Evolutionary conservation across 192 early-diverging fungal genomes (phyloP).

Genomic region (Coemansia sp.): DNA sequence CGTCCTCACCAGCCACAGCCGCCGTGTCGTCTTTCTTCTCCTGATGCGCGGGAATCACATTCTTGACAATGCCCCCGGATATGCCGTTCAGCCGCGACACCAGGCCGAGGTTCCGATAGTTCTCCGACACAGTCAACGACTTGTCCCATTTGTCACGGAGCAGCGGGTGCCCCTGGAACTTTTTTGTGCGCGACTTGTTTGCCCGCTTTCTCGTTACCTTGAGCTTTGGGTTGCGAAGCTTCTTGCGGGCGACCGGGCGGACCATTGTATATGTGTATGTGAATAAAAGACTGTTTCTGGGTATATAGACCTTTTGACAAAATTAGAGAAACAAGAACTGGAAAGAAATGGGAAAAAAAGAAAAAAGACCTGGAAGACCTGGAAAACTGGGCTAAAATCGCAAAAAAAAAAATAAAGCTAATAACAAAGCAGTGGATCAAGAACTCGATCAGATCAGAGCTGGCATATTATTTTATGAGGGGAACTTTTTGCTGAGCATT

Average conservation of each 20-base stretch:
- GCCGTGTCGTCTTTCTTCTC: conserved; percentile 12
- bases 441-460: neutral
- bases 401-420: conserved; percentile 10
- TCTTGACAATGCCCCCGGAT: conserved; percentile 56
- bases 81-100: conserved; percentile 67
- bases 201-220: conserved; percentile 65
- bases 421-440: conserved; percentile 3
- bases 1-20: conserved; percentile 16
- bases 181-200: conserved; percentile 64
- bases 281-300: neutral
- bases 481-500: too few species aligned
- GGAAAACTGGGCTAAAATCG: neutral
- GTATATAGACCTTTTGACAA: neutral
- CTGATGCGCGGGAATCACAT: conserved; percentile 17
- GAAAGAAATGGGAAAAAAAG: neutral
- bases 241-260: conserved; percentile 66
- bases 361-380: neutral
- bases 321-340: neutral
- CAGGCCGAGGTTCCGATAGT: conserved; percentile 73
- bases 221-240: conserved; percentile 61
- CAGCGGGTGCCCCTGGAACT: conserved; percentile 60
- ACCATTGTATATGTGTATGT: conserved; percentile 54
- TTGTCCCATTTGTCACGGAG: conserved; percentile 72
- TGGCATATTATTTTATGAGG: neutral
- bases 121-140: conserved; percentile 66